Evolutionary conservation across 2,329 filamentous ascomycete genomes (phyloP).

Genomic region (Thielaviopsis euricoi): DNA sequence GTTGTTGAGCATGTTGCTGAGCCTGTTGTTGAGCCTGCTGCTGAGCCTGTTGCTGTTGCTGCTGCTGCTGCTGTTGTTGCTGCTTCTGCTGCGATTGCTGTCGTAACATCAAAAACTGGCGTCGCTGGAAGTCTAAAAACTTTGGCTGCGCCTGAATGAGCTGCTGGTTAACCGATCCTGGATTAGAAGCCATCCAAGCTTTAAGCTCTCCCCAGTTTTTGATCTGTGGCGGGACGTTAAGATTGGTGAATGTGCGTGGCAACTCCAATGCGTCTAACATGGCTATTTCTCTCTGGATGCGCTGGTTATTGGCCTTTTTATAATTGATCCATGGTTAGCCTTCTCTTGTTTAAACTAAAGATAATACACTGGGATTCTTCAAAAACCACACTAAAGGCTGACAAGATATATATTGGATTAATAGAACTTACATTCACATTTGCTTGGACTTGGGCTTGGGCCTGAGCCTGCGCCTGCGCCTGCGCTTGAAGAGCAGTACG

Average conservation of each 20-base stretch:
- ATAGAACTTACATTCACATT: neutral
- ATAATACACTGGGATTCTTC: no score
- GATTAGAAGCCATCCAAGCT: conserved; percentile 21
- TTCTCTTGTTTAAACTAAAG: no score
- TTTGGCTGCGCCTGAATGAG: conserved; percentile 8
- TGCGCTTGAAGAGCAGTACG: neutral
- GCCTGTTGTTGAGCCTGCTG: conserved; percentile 14
- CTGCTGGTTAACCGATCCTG: conserved; percentile 17
- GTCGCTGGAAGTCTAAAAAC: conserved; percentile 15
- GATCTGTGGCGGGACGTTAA: conserved; percentile 24
- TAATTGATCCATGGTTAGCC: no score
- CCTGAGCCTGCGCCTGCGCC: no score
- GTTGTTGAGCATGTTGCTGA: conserved; percentile 5
- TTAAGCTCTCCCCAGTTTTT: conserved; percentile 35
- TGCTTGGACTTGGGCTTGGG: neutral
- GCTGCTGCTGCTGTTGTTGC: conserved; percentile 2
- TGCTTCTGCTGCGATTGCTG: no score
- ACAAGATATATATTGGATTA: no score
- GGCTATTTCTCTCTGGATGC: no score
- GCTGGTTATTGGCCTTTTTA: no score
- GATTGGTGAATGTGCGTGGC: conserved; percentile 21
- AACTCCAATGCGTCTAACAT: conserved; percentile 31
- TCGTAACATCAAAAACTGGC: no score
- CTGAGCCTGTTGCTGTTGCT: conserved; percentile 14
- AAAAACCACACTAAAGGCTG: no score